Conservation (phyloP, 2,329 filamentous ascomycete species). For the Magnaporthiopsis incrustans region DNA sequence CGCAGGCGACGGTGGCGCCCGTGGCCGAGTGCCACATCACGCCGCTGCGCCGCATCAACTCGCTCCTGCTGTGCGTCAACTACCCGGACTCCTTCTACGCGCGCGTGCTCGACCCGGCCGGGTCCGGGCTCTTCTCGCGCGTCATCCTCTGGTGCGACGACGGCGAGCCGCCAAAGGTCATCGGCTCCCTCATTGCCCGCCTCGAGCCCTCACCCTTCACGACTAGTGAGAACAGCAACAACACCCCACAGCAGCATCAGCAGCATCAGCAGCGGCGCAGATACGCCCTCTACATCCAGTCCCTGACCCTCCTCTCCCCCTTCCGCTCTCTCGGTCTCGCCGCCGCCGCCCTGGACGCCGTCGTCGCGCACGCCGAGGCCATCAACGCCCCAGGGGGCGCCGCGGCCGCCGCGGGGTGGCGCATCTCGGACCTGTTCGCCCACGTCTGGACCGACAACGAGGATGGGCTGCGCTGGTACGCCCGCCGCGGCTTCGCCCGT, state of each 20-base stretch:
- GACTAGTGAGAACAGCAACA: slow-evolving; percentile 8
- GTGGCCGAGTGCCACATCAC: slow-evolving; percentile 44
- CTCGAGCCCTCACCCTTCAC: slow-evolving; percentile 41
- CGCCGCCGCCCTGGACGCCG: slow-evolving; percentile 46
- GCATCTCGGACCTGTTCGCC: slow-evolving; percentile 43
- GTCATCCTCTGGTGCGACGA: slow-evolving; percentile 45
- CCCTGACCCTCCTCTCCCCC: slow-evolving; percentile 53
- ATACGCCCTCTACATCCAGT: slow-evolving; percentile 54
- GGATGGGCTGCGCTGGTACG: slow-evolving; percentile 56
- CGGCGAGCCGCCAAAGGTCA: slow-evolving; percentile 32
- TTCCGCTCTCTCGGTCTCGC: slow-evolving; percentile 54
- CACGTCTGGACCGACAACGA: slow-evolving; percentile 63
- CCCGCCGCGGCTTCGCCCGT: slow-evolving; percentile 45
- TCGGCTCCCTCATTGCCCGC: slow-evolving; percentile 57
- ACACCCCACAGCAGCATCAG: slow-evolving; percentile 4
- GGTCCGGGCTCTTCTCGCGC: slow-evolving; percentile 48
- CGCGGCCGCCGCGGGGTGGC: slow-evolving; percentile 23
- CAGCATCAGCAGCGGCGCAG: slow-evolving; percentile 7
- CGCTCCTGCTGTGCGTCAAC: slow-evolving; percentile 53
- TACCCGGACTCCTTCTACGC: slow-evolving; percentile 60
- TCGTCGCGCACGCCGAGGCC: slow-evolving; percentile 30
- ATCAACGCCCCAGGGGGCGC: slow-evolving; percentile 7
- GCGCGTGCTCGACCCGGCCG: slow-evolving; percentile 39
- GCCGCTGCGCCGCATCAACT: slow-evolving; percentile 55
- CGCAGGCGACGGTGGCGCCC: slow-evolving; percentile 43